Base-by-base conservation (phyloP, 805 yeast genomes). In the Scheffersomyces lignosus region DNA sequence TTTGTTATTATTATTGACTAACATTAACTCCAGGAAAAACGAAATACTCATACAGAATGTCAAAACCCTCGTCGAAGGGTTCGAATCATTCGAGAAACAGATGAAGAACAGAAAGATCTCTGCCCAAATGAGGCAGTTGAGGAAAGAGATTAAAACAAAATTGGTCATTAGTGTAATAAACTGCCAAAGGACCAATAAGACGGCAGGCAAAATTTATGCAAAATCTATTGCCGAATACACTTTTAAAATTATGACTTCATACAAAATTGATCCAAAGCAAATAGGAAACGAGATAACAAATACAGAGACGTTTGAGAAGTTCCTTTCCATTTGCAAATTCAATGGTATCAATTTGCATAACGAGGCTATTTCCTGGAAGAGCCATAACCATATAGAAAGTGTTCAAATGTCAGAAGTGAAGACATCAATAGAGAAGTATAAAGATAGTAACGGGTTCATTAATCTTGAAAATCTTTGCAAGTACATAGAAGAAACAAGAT, bases 391-490 rank as follows among this genome's bases (percentile, higher is more conserved):
- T 7, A 10, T 20, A 20, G 24, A 20, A 20, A 20, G 24, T 7
- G 24, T 20, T 20, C 7, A 10, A 7, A n/a, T n/a, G n/a, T 7
- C 24, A 7, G 24, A 20, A 20, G 24, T 20, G 24, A 10, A 20
- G 9, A 20, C 9, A 7, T 18, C 47, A 2, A 41, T 52, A 4
- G 48, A 41, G 1, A 10, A 25, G 1, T 45, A 40, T 25, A 42
- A 40, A 30, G 44, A 49, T 30, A 40, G 32, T 9, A 44, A 49
- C 17, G 61, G 60, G 7, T 36, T 45, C 7, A 35, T 61, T 10
- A 49, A 52, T 16, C 48, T 52, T 18, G 43, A 43, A 1, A 38
- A 39, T 4, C 36, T 66, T 5, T 55, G 62, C 36, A 17, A 38
- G 3, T 63, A 57, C 36, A 55, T 64, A 5, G 36, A 41, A 6